Percentiles rank a stretch among this genome's conserved stretches.
Conservation (phyloP, 1,284 basidiomycete genomes). For the Ganoderma resinaceum region DNA sequence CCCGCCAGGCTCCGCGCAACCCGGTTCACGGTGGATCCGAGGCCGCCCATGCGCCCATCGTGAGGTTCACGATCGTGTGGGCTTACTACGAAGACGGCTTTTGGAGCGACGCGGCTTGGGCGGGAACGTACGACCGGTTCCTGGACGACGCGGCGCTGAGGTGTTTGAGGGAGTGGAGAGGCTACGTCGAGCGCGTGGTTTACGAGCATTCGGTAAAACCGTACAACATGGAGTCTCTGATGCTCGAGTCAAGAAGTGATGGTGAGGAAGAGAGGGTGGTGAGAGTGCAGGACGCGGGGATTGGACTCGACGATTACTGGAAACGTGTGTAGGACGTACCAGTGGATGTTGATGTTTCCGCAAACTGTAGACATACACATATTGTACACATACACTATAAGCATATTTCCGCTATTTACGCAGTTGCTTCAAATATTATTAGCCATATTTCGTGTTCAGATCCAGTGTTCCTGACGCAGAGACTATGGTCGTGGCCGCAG, state of each 20-base stretch:
- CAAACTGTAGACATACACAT: not conserved
- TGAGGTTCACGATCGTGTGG: not conserved
- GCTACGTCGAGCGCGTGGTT: not conserved
- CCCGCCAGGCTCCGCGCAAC: no score
- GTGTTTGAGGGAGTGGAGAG: not conserved
- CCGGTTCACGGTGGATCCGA: not conserved
- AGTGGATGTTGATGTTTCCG: not conserved
- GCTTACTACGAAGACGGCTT: not conserved
- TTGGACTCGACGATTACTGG: not conserved
- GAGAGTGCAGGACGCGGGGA: not conserved
- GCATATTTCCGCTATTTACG: no score
- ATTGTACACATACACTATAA: no score
- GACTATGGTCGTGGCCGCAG: no score
- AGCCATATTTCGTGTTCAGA: no score
- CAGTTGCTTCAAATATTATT: no score
- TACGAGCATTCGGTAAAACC: not conserved
- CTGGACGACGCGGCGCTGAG: not conserved
- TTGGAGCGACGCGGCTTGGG: not conserved
- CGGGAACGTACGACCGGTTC: not conserved
- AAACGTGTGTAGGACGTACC: not conserved
- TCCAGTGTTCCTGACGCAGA: no score
- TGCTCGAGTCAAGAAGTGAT: not conserved
- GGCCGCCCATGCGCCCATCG: no score
- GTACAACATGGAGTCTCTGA: not conserved
- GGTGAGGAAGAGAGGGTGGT: not conserved